phyloP scores from a whole-genome alignment of 441 rosid species.

The Erodium trifolium region DNA sequence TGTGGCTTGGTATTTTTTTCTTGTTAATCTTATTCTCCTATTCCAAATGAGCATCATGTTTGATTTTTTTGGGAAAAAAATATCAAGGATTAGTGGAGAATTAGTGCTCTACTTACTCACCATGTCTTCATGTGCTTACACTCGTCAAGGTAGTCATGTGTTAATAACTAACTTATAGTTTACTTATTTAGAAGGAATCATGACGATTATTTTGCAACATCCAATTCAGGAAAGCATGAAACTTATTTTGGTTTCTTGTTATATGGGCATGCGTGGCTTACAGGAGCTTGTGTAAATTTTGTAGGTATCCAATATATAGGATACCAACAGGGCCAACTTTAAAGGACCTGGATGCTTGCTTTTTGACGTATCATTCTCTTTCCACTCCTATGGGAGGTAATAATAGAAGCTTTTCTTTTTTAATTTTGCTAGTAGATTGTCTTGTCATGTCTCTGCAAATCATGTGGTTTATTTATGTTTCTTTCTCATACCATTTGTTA shows the following conservation, averaged over 20 bases:
- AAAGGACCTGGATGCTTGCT: slow-evolving; percentile 76
- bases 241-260: neutral
- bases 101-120: neutral
- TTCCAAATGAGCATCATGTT: neutral
- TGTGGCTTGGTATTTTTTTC: slow-evolving; percentile 55
- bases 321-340: slow-evolving; percentile 76
- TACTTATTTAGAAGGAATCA: neutral
- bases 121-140: neutral
- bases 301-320: slow-evolving; percentile 84
- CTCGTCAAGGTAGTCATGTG: neutral
- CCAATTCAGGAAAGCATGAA: too few relatives aligned
- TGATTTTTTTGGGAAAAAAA: neutral
- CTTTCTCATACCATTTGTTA: neutral
- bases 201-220: neutral
- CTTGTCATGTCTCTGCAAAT: neutral
- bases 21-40: neutral
- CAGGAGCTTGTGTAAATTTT: slow-evolving; percentile 15
- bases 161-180: neutral
- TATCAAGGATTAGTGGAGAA: neutral
- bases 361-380: slow-evolving; percentile 66
- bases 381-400: slow-evolving; percentile 51
- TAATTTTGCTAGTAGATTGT: neutral
- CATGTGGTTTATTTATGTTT: neutral
- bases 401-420: neutral
- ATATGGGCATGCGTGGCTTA: slow-evolving; percentile 17